Percentiles rank a stretch among this genome's conserved stretches.
Conservation (phyloP, 2,329 filamentous ascomycete genomes). For the Cercospora citrullina region DNA sequence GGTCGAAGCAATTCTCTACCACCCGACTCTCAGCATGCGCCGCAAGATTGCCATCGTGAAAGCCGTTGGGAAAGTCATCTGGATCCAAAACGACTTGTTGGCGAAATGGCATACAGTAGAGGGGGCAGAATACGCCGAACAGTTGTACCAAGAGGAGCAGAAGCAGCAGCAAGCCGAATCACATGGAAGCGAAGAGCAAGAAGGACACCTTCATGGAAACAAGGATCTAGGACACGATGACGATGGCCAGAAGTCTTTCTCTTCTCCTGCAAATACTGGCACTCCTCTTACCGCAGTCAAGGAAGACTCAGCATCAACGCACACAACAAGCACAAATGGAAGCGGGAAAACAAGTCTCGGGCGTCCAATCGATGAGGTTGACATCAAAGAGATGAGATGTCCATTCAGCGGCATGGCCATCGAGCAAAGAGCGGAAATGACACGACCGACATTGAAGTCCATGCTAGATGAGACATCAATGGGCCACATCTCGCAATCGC, state of each 20-base stretch:
- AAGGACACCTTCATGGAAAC: background rate
- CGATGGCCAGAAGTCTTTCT: background rate
- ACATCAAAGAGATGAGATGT: constrained; percentile 15
- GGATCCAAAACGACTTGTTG: background rate
- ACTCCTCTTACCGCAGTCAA: background rate
- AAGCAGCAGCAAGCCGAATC: background rate
- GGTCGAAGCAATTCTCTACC: background rate
- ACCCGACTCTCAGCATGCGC: background rate
- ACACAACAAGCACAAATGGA: constrained; percentile 3
- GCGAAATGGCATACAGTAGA: background rate
- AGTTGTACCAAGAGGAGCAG: background rate
- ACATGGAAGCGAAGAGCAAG: background rate
- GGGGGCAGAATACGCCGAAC: background rate
- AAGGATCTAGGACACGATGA: background rate
- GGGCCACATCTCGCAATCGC: background rate
- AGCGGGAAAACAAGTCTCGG: constrained; percentile 22
- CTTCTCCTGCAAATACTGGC: background rate
- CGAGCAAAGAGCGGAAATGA: constrained; percentile 22
- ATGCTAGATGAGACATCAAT: constrained; percentile 14
- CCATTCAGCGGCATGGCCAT: constrained; percentile 17
- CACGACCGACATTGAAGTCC: constrained; percentile 10
- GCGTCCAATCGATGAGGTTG: constrained; percentile 10
- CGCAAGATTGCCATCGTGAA: background rate
- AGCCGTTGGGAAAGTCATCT: background rate
- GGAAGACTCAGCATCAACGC: constrained; percentile 11